Evolutionary conservation across 2,329 filamentous ascomycete genomes (phyloP), one percentile per base, ranked within the genome.

Genomic region (Microdochium trichocladiopsis): DNA sequence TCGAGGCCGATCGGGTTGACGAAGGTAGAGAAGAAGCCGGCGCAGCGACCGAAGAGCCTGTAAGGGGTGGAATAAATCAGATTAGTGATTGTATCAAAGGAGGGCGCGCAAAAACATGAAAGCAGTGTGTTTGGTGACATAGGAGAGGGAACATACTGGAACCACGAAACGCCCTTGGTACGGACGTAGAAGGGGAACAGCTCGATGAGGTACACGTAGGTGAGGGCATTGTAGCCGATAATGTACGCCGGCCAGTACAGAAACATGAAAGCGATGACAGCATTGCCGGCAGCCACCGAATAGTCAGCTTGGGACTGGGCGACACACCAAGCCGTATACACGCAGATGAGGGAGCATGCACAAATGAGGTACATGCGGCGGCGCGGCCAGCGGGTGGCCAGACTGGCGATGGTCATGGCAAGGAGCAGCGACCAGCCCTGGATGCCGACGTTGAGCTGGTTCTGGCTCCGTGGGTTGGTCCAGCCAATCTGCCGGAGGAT

Each of bases 181-280:
- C 59, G 53, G n/a, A 37, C 28, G 47, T 21, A 22, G 16, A 4
- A 25, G 22, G 21, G 33, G 25, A 31, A 24, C 12, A 41, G 23
- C 37, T 22, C 23, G 50, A 82, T 73, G 1, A 78, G 73, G 57
- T 84, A 84, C 50, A 76, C 75, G 36, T 82, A 72, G 11, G 82
- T 69, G 41, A 84, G 70, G 48, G 79, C 78, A 0, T 77, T 81
- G 65, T 80, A 83, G 47, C 76, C 80, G 52, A 84, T 78, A 55
- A 79, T 78, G 65, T 83, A 83, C 57, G 78, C 80, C 59, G 80
- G 70, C 51, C 76, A 75, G 58, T 82, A 84, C 18, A 81, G 65
- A 73, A 81, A 84, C 55, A 84, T 73, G 57, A 82, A 81, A 21
- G 76, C 74, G 25, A 84, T 73, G 58, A 82, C 78, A 2, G 74